These are phyloP conservation scores for Yamadazyma phyllophila DNA, from an alignment of 805 yeast genomes.

Conservation along the genomic window DNA sequence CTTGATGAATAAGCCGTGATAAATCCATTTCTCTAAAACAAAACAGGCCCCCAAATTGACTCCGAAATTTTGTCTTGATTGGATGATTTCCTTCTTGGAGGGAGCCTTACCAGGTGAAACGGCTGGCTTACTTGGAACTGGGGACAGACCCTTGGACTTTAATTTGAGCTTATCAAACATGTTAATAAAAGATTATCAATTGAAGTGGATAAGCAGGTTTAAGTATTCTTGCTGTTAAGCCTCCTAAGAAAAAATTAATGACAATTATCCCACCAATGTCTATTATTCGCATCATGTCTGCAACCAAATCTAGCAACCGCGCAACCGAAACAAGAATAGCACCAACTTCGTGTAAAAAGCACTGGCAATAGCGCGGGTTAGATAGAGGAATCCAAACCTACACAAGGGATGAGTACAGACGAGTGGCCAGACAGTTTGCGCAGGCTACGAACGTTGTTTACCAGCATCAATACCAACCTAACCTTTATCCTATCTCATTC, in stretches of 20 bases:
- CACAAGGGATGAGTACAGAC: not conserved
- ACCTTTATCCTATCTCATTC: slow-evolving; percentile 40
- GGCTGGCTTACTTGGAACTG: slow-evolving; percentile 16
- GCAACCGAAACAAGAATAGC: not conserved
- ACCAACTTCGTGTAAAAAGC: not conserved
- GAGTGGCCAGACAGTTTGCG: slow-evolving; percentile 2
- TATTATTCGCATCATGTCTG: not conserved
- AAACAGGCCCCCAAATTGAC: slow-evolving; percentile 84
- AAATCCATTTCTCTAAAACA: slow-evolving; percentile 79
- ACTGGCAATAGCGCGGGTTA: not conserved
- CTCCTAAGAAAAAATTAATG: not conserved
- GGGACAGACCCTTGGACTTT: slow-evolving; percentile 21
- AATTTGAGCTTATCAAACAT: slow-evolving; percentile 35
- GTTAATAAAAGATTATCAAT: no score
- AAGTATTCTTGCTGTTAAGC: no score
- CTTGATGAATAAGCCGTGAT: slow-evolving; percentile 56
- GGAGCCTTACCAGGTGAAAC: slow-evolving; percentile 32
- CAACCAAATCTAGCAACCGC: slow-evolving; percentile 3
- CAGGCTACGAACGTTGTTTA: slow-evolving; percentile 19
- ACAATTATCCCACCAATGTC: not conserved
- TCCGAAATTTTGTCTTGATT: slow-evolving; percentile 66
- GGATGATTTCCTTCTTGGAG: slow-evolving; percentile 49
- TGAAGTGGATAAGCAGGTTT: no score
- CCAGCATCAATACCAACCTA: slow-evolving; percentile 36
- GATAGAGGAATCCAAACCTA: not conserved